Percentiles rank a stretch among this genome's conserved stretches.
phyloP scores from a whole-genome alignment of 495 filamentous ascomycete genomes.

The Rusavskia elegans region DNA sequence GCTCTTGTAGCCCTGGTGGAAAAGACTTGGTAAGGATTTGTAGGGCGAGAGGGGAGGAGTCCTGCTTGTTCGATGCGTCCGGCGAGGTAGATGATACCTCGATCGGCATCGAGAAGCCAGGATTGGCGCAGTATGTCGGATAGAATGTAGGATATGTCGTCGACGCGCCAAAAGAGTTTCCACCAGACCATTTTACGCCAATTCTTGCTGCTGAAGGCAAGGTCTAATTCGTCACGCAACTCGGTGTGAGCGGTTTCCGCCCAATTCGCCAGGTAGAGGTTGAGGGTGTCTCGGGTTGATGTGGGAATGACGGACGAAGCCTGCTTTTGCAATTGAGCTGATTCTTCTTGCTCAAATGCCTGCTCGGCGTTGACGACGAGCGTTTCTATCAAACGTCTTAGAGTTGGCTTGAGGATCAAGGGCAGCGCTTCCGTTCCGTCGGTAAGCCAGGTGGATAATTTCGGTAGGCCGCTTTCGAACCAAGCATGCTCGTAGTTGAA shows the following conservation, averaged over 20 bases:
- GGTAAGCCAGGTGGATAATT: slow-evolving; percentile 52
- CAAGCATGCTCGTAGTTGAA: slow-evolving; percentile 55
- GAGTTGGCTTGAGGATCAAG: slow-evolving; percentile 38
- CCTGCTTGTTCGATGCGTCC: slow-evolving; percentile 64
- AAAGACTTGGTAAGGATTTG: slow-evolving; percentile 1
- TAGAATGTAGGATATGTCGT: slow-evolving; percentile 72
- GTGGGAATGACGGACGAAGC: slow-evolving; percentile 23
- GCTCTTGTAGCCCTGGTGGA: background rate
- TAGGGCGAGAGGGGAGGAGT: slow-evolving; percentile 17
- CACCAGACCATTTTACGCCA: slow-evolving; percentile 81
- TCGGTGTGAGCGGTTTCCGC: slow-evolving; percentile 69
- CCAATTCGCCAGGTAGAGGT: slow-evolving; percentile 47
- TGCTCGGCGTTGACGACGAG: slow-evolving; percentile 42
- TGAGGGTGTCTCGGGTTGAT: slow-evolving; percentile 31
- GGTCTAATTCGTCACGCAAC: slow-evolving; percentile 58
- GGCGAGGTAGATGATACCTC: slow-evolving; percentile 59
- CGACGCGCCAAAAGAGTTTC: slow-evolving; percentile 87
- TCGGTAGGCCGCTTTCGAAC: slow-evolving; percentile 52
- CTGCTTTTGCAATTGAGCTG: slow-evolving; percentile 20
- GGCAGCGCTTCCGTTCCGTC: slow-evolving; percentile 26
- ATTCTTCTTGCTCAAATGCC: slow-evolving; percentile 34
- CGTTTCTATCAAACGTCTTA: slow-evolving; percentile 50
- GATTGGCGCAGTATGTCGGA: slow-evolving; percentile 55
- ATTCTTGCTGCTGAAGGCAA: slow-evolving; percentile 47
- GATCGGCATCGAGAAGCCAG: slow-evolving; percentile 66